Conservation (phyloP, 495 filamentous ascomycete species). For the Aspergillus egyptiacus region DNA sequence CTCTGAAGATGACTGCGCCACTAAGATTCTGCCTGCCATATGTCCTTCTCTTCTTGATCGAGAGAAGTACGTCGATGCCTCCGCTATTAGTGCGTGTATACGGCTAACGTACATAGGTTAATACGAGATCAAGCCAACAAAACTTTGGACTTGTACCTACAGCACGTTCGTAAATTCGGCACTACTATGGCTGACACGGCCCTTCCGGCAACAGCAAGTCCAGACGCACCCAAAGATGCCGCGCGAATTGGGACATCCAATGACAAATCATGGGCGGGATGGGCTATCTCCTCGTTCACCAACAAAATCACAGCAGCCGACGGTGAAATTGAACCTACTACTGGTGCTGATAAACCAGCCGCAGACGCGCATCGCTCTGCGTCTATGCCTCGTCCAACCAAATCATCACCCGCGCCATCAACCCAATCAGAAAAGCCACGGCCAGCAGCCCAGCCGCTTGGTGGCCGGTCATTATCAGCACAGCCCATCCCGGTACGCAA, state of each 20-base stretch:
- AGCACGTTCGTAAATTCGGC: conserved; percentile 72
- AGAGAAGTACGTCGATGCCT: conserved; percentile 60
- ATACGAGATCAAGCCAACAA: conserved; percentile 88
- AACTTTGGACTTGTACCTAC: conserved; percentile 82
- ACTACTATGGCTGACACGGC: conserved; percentile 74
- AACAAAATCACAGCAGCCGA: conserved; percentile 80
- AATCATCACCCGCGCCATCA: conserved; percentile 49
- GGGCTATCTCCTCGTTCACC: conserved; percentile 98
- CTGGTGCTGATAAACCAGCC: conserved; percentile 25
- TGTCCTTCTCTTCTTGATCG: conserved; percentile 80
- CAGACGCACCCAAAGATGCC: conserved; percentile 37
- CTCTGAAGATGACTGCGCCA: conserved; percentile 83
- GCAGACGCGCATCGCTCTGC: conserved; percentile 38
- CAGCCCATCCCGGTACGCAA: conserved; percentile 38
- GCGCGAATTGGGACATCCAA: conserved; percentile 70
- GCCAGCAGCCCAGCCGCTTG: conserved; percentile 36
- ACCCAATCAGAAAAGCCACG: conserved; percentile 28
- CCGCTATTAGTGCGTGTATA: neutral
- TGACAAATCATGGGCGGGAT: conserved; percentile 81
- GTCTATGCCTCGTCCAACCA: conserved; percentile 41
- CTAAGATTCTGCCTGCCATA: conserved; percentile 71
- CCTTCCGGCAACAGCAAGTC: conserved; percentile 43
- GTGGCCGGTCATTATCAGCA: conserved; percentile 35
- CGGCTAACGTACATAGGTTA: conserved; percentile 37
- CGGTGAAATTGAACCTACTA: conserved; percentile 68